A percentile compares a stretch with the other conserved stretches of the same genome.
These are phyloP conservation scores for Microbotryum violaceum DNA, from an alignment of 1,284 basidiomycete genomes.

Conservation along the genomic window DNA sequence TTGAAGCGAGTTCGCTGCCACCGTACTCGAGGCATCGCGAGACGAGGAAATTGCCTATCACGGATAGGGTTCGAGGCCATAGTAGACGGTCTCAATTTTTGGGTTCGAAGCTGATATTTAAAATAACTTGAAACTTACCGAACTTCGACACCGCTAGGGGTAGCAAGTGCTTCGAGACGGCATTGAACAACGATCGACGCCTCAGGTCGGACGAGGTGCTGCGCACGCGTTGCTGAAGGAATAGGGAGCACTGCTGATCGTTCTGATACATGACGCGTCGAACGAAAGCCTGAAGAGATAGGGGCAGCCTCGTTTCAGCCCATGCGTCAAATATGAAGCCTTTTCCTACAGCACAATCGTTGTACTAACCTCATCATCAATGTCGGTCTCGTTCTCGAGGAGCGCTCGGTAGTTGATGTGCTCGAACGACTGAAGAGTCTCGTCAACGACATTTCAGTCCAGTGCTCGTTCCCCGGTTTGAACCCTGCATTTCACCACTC, in stretches of 20 bases:
- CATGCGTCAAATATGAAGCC: no score
- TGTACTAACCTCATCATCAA: constrained; percentile 8
- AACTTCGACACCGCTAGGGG: constrained; percentile 22
- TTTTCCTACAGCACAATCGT: no score
- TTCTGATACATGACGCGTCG: constrained; percentile 12
- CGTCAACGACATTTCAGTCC: no score
- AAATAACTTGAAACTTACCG: constrained; percentile 2
- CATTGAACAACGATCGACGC: constrained; percentile 4
- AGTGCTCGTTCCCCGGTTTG: no score
- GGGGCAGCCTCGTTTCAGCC: not conserved
- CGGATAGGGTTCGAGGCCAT: not conserved
- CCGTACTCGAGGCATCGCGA: constrained; percentile 26
- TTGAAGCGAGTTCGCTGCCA: not conserved
- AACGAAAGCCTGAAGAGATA: constrained; percentile 17
- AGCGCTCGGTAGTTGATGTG: constrained; percentile 18
- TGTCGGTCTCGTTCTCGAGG: constrained; percentile 18
- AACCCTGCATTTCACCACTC: not conserved
- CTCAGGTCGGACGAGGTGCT: constrained; percentile 3
- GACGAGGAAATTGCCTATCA: constrained; percentile 29
- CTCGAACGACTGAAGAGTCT: not conserved
- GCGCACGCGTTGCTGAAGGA: constrained; percentile 25
- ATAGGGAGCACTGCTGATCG: constrained; percentile 30
- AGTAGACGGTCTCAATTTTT: no score
- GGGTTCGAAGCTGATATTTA: not conserved
- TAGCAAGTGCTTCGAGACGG: constrained; percentile 11